Evolutionary conservation across 495 filamentous ascomycete species (phyloP).

Genomic region (Talaromyces stipitatus): DNA sequence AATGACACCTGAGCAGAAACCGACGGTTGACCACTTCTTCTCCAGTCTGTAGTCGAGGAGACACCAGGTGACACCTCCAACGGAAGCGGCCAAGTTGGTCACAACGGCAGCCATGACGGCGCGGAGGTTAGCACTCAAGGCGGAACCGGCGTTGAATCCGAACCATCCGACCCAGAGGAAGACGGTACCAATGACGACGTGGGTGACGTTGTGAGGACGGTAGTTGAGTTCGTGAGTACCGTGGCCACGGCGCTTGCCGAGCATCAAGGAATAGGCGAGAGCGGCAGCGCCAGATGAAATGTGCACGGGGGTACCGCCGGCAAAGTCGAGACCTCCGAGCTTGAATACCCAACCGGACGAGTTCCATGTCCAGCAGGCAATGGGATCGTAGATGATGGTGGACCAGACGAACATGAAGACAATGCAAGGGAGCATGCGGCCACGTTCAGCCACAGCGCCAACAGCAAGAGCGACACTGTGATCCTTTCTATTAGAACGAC

Average conservation of each 20-base stretch:
- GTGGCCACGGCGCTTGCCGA: constrained; percentile 78
- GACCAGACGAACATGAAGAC: constrained; percentile 97
- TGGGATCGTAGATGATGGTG: constrained; percentile 89
- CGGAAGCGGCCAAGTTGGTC: constrained; percentile 46
- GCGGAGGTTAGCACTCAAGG: constrained; percentile 81
- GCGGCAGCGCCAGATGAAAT: constrained; percentile 87
- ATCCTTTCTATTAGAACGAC: not conserved
- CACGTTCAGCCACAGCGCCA: constrained; percentile 86
- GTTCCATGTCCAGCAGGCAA: constrained; percentile 99
- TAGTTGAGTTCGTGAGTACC: constrained; percentile 88
- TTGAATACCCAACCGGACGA: constrained; percentile 70
- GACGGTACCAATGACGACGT: constrained; percentile 93
- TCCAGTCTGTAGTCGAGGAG: constrained; percentile 90
- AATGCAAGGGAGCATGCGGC: constrained; percentile 87
- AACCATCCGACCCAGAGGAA: constrained; percentile 99
- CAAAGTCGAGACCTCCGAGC: constrained; percentile 89
- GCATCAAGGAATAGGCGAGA: constrained; percentile 77
- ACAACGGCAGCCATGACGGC: constrained; percentile 55
- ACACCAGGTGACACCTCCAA: constrained; percentile 93
- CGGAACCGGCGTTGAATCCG: constrained; percentile 93
- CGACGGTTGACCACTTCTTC: constrained; percentile 93
- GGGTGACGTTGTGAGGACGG: constrained; percentile 95
- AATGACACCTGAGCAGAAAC: constrained; percentile 92
- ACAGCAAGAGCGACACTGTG: constrained; percentile 78
- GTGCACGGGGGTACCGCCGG: constrained; percentile 93